These are phyloP conservation scores for Cercospora canescens DNA, from an alignment of 2,329 filamentous ascomycete genomes.

Conservation along the genomic window DNA sequence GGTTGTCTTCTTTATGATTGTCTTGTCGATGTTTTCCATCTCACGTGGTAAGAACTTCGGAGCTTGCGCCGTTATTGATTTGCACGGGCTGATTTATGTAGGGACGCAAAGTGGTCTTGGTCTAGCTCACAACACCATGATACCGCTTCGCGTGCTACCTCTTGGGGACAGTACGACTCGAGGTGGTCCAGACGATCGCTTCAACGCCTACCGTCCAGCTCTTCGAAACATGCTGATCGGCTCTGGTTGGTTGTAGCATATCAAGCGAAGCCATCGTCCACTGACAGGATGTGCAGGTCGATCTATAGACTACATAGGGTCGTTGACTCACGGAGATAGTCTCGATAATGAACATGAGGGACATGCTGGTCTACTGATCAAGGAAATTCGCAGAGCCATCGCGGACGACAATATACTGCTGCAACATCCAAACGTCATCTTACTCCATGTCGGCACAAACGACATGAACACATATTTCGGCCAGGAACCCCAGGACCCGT, in stretches of 20 bases:
- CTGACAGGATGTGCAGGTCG: not conserved
- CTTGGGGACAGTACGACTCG: conserved; percentile 15
- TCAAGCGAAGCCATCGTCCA: not conserved
- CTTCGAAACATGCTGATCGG: conserved; percentile 12
- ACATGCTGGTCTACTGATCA: conserved; percentile 11
- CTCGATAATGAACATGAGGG: conserved; percentile 21
- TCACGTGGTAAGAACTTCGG: not conserved
- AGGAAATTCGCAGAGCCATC: conserved; percentile 9
- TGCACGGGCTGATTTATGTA: not conserved
- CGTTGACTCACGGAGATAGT: conserved; percentile 11
- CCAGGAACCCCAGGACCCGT: conserved; percentile 23
- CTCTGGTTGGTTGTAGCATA: conserved; percentile 5
- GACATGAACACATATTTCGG: conserved; percentile 28
- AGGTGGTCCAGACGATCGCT: conserved; percentile 5
- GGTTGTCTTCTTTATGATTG: not conserved
- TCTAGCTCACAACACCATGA: not conserved
- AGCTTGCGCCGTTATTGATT: not conserved
- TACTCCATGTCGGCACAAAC: conserved; percentile 39
- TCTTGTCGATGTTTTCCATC: not conserved
- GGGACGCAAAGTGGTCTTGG: not conserved
- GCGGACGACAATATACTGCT: conserved; percentile 13
- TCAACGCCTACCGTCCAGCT: conserved; percentile 15
- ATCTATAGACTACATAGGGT: conserved; percentile 16
- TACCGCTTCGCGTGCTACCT: conserved; percentile 12
- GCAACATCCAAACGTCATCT: conserved; percentile 35